Evolutionary conservation across 2,329 filamentous ascomycete species (phyloP), one percentile per base, ranked within the genome.

Genomic region (Trichothecium sympodiale): DNA sequence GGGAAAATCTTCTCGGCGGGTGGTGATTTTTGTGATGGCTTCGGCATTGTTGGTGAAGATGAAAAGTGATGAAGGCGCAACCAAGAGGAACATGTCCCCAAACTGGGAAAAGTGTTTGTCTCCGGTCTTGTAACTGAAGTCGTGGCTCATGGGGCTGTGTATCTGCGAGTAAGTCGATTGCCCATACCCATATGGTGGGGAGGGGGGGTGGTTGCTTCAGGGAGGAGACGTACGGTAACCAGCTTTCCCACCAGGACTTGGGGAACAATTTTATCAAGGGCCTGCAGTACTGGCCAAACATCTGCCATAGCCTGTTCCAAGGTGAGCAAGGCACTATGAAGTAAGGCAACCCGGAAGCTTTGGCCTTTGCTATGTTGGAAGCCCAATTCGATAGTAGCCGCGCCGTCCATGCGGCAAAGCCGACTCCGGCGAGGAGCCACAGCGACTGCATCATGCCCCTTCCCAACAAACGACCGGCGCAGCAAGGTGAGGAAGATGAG

Each of bases 1-100:
- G 31, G 78, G 79, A 48, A 88, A 88, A 41, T 77, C 71, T 33
- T 82, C 80, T 30, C 81, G 69, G 32, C 78, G 65, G 4, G 67
- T 62, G 2, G 75, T 74, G 36, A 89, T 70, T 50, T 83, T 77
- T 38, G 66, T 66, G 37, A 83, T 74, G 14, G 69, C 72, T 40
- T 80, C 77, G 13, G 82, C 70, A 52, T 79, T 75, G 29, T 73
- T 69, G 5, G 74, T 74, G 44, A 67, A 71, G 26, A 82, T 45
- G 14, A 66, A 51, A 13, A 76, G 60, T 25, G 51, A 53, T 7
- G 61, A 60, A 0, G 80, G 77, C 1, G 74, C 68, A 7, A 79
- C 78, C n/a, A 76, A 46, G 7, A 86, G 45, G 46, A 84, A 79
- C 10, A 70, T 64, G 44, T 86, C 79, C 30, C 74, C 77, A 8